Percentiles rank a stretch among this genome's conserved stretches.
Conservation (phyloP, 306 rosid species). For the Gastrolobium bilobum region DNA sequence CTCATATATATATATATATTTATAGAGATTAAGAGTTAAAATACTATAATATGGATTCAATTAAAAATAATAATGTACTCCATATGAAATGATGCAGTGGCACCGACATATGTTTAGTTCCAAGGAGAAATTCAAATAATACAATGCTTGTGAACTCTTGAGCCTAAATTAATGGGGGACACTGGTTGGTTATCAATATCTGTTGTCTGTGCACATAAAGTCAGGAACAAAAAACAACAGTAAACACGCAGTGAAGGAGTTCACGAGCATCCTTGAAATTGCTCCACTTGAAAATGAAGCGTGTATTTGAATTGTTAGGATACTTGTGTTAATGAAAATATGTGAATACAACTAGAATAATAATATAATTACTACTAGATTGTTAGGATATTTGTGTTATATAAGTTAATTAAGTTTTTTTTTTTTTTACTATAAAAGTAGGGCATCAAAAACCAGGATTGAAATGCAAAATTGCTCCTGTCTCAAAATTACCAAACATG, state of each 20-base stretch:
- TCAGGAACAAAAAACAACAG: not conserved
- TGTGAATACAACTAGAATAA: too few species aligned
- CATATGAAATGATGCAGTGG: not conserved
- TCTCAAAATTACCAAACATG: too few species aligned
- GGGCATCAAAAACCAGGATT: too few species aligned
- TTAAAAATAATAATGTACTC: not conserved
- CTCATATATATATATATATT: not conserved
- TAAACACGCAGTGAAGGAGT: not conserved
- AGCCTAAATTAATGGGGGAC: not conserved
- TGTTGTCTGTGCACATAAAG: not conserved
- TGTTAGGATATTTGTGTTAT: too few species aligned
- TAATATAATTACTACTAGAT: too few species aligned
- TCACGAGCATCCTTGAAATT: constrained; percentile 5
- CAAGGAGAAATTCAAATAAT: constrained; percentile 17
- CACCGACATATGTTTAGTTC: constrained; percentile 27
- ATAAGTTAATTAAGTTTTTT: too few species aligned
- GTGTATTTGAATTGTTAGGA: not conserved
- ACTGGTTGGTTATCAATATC: not conserved
- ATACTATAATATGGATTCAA: not conserved
- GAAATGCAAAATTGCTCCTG: too few species aligned
- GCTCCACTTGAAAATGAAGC: not conserved
- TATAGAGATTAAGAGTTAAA: not conserved
- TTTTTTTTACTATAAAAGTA: too few species aligned
- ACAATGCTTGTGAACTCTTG: not conserved
- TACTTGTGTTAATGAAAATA: too few species aligned